Percentiles rank a stretch among this genome's conserved stretches.
Evolutionary conservation across 768 basidiomycete species (phyloP).

Genomic region (Mycena rebaudengoi): DNA sequence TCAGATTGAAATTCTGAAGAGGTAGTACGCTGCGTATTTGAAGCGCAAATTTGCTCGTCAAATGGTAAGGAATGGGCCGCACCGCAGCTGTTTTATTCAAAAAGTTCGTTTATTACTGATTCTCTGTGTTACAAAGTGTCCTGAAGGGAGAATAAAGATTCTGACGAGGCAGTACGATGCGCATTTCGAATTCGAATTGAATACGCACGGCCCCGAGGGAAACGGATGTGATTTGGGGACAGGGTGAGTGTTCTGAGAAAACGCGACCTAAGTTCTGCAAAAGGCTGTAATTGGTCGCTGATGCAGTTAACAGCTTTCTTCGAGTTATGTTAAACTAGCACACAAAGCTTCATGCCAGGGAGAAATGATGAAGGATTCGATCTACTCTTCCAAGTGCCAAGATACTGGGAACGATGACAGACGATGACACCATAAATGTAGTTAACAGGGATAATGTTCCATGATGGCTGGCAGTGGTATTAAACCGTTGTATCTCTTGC

Average conservation of each 20-base stretch:
- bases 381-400: background rate
- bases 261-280: background rate
- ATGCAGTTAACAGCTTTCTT: background rate
- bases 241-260: background rate
- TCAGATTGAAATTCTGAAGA: conserved; percentile 5
- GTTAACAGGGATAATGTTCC: background rate
- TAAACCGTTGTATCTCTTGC: background rate
- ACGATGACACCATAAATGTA: conserved; percentile 7
- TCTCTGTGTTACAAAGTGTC: background rate
- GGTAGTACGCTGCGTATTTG: background rate
- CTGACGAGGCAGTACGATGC: conserved; percentile 1
- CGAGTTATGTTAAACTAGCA: conserved; percentile 2
- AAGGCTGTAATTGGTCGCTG: background rate
- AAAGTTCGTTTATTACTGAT: conserved; percentile 5
- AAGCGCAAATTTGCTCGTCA: background rate
- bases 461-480: conserved; percentile 3
- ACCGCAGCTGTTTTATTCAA: background rate
- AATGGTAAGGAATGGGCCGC: background rate
- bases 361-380: background rate
- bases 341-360: background rate
- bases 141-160: conserved; percentile 1
- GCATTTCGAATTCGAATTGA: conserved; percentile 7
- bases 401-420: background rate
- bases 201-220: background rate
- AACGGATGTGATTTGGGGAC: background rate